Evolutionary conservation across 495 filamentous ascomycete genomes (phyloP).

Genomic region (Terfezia claveryi): DNA sequence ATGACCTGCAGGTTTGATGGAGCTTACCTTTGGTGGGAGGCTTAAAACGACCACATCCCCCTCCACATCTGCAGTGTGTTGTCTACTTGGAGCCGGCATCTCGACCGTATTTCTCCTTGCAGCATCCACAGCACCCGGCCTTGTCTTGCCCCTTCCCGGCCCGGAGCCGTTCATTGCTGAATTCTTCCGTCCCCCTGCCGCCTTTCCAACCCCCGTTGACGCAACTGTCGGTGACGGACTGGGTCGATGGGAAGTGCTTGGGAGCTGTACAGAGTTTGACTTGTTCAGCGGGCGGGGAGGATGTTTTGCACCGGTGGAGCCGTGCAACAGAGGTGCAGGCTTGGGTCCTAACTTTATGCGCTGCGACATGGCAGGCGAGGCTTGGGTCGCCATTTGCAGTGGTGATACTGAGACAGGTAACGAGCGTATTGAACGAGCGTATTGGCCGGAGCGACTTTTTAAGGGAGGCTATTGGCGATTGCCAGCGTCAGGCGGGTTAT

Average conservation of each 20-base stretch:
- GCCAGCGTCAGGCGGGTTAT: too few relatives aligned
- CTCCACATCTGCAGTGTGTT: not conserved
- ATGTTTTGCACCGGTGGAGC: slow-evolving; percentile 2
- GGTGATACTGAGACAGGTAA: too few relatives aligned
- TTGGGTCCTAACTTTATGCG: slow-evolving; percentile 3
- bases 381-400: not conserved
- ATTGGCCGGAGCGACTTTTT: too few relatives aligned
- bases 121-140: not conserved
- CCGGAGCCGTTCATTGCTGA: slow-evolving; percentile 45
- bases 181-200: slow-evolving; percentile 43
- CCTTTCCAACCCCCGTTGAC: slow-evolving; percentile 7
- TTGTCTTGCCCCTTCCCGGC: not conserved
- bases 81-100: not conserved
- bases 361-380: not conserved
- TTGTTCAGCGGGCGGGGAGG: slow-evolving; percentile 1
- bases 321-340: not conserved
- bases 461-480: too few relatives aligned
- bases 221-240: not conserved
- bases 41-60: not conserved
- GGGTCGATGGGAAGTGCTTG: slow-evolving; percentile 1
- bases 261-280: not conserved
- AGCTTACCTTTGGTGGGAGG: not conserved
- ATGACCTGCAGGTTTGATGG: not conserved
- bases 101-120: not conserved
- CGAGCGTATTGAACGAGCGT: too few relatives aligned